Percentiles rank a stretch among this genome's conserved stretches.
Conservation (phyloP, 192 early-diverging fungal species). For the Umbelopsis ramanniana region DNA sequence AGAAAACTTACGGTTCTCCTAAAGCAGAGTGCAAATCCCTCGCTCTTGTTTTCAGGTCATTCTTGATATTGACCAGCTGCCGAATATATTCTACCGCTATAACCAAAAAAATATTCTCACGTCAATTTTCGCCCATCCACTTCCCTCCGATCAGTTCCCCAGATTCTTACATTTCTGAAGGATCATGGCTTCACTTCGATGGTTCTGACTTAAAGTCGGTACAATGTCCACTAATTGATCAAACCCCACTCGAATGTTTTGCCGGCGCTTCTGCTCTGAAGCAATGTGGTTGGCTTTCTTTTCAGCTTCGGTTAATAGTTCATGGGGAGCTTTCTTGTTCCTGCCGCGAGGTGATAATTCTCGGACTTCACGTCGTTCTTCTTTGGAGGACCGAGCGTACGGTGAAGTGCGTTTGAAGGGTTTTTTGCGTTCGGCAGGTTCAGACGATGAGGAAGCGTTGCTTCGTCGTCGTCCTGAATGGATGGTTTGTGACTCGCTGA, state of each 20-base stretch:
- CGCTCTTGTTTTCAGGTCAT: conserved; percentile 47
- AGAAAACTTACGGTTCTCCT: conserved; percentile 38
- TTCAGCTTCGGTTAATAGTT: conserved; percentile 80
- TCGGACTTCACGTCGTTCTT: neutral
- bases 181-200: conserved; percentile 82
- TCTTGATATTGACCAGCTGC: conserved; percentile 61
- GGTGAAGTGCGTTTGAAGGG: neutral
- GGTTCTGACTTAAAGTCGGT: conserved; percentile 77
- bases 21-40: conserved; percentile 46
- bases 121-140: conserved; percentile 1
- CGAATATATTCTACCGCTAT: conserved; percentile 73
- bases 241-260: conserved; percentile 87
- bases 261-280: conserved; percentile 87
- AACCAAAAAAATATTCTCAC: neutral
- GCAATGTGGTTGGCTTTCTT: conserved; percentile 94
- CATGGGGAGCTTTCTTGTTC: conserved; percentile 49
- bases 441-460: neutral
- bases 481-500: neutral
- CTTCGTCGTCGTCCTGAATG: conserved; percentile 7
- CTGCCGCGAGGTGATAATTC: neutral
- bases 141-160: neutral
- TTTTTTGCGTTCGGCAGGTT: neutral
- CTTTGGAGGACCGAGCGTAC: conserved; percentile 2
- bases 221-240: conserved; percentile 86
- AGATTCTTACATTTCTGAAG: conserved; percentile 69